Conservation (phyloP, 2,329 filamentous ascomycete genomes). For the Calonectria pteridis region DNA sequence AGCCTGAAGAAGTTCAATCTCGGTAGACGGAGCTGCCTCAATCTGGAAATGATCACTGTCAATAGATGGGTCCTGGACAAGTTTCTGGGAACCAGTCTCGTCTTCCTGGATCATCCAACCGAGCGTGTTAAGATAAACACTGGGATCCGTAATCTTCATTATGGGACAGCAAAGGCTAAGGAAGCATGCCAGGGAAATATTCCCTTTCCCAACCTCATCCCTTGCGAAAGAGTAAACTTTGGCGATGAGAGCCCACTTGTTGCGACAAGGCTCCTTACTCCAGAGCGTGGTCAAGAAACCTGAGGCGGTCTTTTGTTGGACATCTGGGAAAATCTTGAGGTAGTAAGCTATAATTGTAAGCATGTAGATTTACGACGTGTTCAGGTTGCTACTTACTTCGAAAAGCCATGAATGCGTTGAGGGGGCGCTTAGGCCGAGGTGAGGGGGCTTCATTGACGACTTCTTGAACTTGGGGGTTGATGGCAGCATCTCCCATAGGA, state of each 20-base stretch:
- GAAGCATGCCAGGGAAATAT: slow-evolving; percentile 61
- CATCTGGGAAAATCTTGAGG: slow-evolving; percentile 57
- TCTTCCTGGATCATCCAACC: slow-evolving; percentile 58
- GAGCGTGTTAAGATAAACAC: slow-evolving; percentile 58
- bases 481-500: too few relatives aligned
- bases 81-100: slow-evolving; percentile 36
- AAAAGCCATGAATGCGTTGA: slow-evolving; percentile 51
- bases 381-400: slow-evolving; percentile 39
- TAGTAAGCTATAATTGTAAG: slow-evolving; percentile 57
- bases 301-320: slow-evolving; percentile 66
- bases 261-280: slow-evolving; percentile 62
- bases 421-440: slow-evolving; percentile 42
- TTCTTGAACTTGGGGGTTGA: neutral
- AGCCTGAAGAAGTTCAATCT: slow-evolving; percentile 44
- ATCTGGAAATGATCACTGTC: slow-evolving; percentile 3
- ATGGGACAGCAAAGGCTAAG: slow-evolving; percentile 58
- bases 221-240: slow-evolving; percentile 68
- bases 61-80: slow-evolving; percentile 26
- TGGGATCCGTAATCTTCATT: slow-evolving; percentile 60
- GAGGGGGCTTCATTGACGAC: neutral
- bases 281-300: slow-evolving; percentile 62
- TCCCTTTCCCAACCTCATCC: slow-evolving; percentile 60
- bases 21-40: slow-evolving; percentile 40
- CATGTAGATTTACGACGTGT: neutral
- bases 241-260: slow-evolving; percentile 65